Percentiles rank a stretch among this genome's conserved stretches.
phyloP scores from a whole-genome alignment of 805 yeast genomes.

The Komagataella kurtzmanii region DNA sequence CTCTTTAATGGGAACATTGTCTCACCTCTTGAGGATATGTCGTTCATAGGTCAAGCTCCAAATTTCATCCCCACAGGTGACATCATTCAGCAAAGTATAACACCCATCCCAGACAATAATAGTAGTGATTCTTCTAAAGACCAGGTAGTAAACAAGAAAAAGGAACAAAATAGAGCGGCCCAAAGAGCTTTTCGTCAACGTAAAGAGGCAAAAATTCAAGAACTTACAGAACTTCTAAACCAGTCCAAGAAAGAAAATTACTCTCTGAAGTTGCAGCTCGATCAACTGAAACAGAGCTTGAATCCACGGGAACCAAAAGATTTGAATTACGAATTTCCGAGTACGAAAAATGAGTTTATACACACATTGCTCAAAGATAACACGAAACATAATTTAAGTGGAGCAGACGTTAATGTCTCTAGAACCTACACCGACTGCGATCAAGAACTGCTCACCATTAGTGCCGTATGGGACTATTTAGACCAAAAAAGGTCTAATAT shows the following conservation, averaged over 20 bases:
- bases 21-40: neutral
- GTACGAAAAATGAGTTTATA: conserved; percentile 5
- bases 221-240: conserved; percentile 44
- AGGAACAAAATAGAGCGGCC: conserved; percentile 77
- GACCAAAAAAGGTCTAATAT: conserved; percentile 31
- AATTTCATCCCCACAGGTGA: neutral
- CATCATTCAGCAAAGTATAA: neutral
- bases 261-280: conserved; percentile 25
- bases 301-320: conserved; percentile 3
- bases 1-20: neutral
- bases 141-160: conserved; percentile 10
- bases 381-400: conserved; percentile 1
- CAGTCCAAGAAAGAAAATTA: conserved; percentile 36
- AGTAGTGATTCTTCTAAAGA: neutral
- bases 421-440: conserved; percentile 19
- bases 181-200: conserved; percentile 81
- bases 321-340: conserved; percentile 4
- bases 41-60: neutral
- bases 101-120: neutral
- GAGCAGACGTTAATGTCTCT: neutral
- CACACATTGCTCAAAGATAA: neutral
- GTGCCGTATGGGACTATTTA: conserved; percentile 79
- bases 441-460: conserved; percentile 45
- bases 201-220: conserved; percentile 59
- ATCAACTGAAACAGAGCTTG: conserved; percentile 22